These are phyloP conservation scores for Coemansia sp. DNA, from an alignment of 192 early-diverging fungal genomes.

Conservation along the genomic window DNA sequence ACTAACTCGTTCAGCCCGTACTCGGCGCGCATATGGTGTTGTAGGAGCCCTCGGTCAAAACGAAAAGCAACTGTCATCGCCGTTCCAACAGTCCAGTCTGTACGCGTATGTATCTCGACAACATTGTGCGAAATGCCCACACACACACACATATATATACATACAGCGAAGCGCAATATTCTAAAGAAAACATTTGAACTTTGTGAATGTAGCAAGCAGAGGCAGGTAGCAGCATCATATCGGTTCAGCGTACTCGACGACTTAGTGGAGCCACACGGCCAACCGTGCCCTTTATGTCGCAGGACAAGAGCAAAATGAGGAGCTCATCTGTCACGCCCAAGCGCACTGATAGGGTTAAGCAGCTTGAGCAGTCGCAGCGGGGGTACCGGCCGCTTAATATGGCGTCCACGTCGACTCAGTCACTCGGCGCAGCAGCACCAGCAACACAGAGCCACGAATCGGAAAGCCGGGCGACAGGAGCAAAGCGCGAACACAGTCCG, in stretches of 20 bases:
- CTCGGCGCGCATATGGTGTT: background rate
- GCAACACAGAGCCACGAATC: background rate
- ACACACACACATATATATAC: too few species aligned
- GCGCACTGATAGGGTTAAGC: slow-evolving; percentile 3
- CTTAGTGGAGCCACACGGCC: background rate
- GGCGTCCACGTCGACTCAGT: background rate
- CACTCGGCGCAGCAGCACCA: background rate
- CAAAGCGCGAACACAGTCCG: background rate
- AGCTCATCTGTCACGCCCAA: background rate
- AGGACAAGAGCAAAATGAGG: background rate
- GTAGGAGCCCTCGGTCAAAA: background rate
- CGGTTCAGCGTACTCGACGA: background rate
- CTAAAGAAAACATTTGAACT: background rate
- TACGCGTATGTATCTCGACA: slow-evolving; percentile 3
- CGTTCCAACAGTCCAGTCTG: slow-evolving; percentile 2
- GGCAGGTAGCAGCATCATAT: background rate
- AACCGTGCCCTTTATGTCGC: background rate
- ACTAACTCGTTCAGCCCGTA: background rate
- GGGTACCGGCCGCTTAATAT: background rate
- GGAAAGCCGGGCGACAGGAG: background rate
- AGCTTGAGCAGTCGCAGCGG: background rate
- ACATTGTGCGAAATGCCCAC: background rate
- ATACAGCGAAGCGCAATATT: background rate
- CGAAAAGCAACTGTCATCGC: slow-evolving; percentile 10
- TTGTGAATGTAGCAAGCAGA: background rate